Evolutionary conservation across 805 yeast genomes (phyloP), one percentile per base, ranked within the genome.

Genomic region (Suhomyces pyralidae): DNA sequence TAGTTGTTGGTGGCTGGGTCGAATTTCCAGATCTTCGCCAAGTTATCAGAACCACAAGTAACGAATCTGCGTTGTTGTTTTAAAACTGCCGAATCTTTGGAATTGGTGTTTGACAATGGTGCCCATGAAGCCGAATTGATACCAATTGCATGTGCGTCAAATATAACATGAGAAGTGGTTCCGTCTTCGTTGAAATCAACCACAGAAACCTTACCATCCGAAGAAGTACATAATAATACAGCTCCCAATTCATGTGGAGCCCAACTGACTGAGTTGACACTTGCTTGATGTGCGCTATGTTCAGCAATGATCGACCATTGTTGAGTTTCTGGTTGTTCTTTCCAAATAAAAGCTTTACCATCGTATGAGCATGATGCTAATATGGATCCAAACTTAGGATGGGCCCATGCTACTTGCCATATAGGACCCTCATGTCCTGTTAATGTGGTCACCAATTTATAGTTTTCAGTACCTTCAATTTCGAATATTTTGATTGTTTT

Each of bases 341-440:
- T 87, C 99, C 99, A 94, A 62, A 94, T 84, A 55, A 92, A 74
- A 15, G 90, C 97, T 64, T 88, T 88, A 51, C 99, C 99, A 67
- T 94, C 97, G 66, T 90, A 94, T 1, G 97, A 90, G 61, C 96
- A 90, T 24, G 96, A 87, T 1, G 99, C 99, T 58, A 94, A 78
- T 57, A 93, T 90, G 12, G 90, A 86, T 40, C 99, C 99, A 66
- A 93, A 94, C 69, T 93, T 93, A 30, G 99, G 99, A 68, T 94
- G 99, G 2, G 98, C 98, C 99, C 99, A 94, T 51, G 90, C 83
- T 19, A 91, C 96, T 73, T 93, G 97, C 99, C 99, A 94, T 46
- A 94, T 97, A 10, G 99, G 98, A 32, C 98, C 99, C 57, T 91
- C 97, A 70, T 94, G 99, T 38, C 96, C 97, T 47, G 82, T 78